A percentile compares a stretch with the other conserved stretches of the same genome.
phyloP scores from a whole-genome alignment of 495 filamentous ascomycete genomes.

The Xylaria telfairii region DNA sequence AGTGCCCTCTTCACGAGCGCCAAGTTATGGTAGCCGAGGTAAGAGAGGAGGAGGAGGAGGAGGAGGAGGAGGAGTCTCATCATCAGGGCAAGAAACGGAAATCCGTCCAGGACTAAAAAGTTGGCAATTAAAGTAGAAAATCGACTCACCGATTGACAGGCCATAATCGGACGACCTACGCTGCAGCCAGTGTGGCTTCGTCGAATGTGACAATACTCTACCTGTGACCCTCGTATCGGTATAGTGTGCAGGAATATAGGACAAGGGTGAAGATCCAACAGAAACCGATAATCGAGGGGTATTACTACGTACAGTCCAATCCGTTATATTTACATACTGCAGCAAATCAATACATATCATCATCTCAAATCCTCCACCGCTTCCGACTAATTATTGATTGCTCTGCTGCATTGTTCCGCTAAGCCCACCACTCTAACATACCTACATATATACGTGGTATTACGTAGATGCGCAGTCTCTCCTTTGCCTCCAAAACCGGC shows the following conservation, averaged over 20 bases:
- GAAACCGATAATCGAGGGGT: neutral
- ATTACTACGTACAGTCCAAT: neutral
- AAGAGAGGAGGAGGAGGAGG: neutral
- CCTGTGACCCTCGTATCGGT: neutral
- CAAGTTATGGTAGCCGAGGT: neutral
- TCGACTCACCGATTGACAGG: constrained; percentile 14
- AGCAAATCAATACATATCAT: neutral
- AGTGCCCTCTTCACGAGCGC: neutral
- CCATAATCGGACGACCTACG: constrained; percentile 15
- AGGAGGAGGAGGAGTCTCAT: neutral
- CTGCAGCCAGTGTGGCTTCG: neutral
- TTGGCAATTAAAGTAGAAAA: neutral
- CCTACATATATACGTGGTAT: too few species aligned
- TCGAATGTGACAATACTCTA: constrained; percentile 2
- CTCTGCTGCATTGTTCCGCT: neutral
- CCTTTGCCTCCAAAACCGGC: neutral
- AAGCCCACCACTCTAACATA: neutral
- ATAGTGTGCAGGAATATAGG: neutral
- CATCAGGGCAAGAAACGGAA: neutral
- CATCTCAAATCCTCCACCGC: constrained; percentile 2
- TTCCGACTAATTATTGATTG: neutral
- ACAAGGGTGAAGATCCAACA: neutral
- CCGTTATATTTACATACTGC: neutral
- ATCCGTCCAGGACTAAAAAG: too few species aligned
- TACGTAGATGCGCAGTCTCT: neutral